Conservation (phyloP, 2,329 filamentous ascomycete species). For the Cordyceps cateniannulata region DNA sequence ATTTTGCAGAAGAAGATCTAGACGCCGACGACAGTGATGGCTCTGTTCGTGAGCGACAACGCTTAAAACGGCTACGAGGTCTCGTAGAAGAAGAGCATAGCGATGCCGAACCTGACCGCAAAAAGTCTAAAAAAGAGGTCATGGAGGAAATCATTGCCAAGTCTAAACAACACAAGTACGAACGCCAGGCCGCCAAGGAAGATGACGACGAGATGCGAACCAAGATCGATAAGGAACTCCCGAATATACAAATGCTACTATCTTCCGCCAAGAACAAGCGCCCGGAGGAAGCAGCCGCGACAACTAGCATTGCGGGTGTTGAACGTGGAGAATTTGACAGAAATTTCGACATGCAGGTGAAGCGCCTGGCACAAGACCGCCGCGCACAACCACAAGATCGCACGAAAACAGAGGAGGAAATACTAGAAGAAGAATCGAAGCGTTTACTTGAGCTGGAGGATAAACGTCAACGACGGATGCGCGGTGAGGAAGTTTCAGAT, state of each 20-base stretch:
- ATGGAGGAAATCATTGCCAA: slow-evolving; percentile 98
- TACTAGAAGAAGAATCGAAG: slow-evolving; percentile 67
- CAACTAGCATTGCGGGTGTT: slow-evolving; percentile 40
- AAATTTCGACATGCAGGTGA: slow-evolving; percentile 80
- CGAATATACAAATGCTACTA: slow-evolving; percentile 68
- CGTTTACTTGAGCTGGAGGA: slow-evolving; percentile 76
- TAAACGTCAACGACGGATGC: slow-evolving; percentile 79
- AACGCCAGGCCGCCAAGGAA: slow-evolving; percentile 86
- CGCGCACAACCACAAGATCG: slow-evolving; percentile 79
- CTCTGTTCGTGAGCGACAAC: slow-evolving; percentile 46
- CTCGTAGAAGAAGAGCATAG: slow-evolving; percentile 41
- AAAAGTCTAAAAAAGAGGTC: slow-evolving; percentile 93
- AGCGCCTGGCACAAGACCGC: slow-evolving; percentile 76
- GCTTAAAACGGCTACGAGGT: slow-evolving; percentile 50
- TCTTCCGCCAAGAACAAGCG: slow-evolving; percentile 39
- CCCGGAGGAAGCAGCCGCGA: slow-evolving; percentile 19
- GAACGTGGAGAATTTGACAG: slow-evolving; percentile 68
- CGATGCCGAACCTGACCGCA: slow-evolving; percentile 64
- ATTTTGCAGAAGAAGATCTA: slow-evolving; percentile 75
- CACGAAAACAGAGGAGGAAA: slow-evolving; percentile 88
- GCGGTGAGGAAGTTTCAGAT: slow-evolving; percentile 65
- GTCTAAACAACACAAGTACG: slow-evolving; percentile 91
- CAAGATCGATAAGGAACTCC: slow-evolving; percentile 77
- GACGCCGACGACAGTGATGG: slow-evolving; percentile 52
- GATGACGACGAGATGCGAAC: slow-evolving; percentile 84